These are phyloP conservation scores for Malus hybrid DNA, from an alignment of 331 rosid genomes.

Conservation along the genomic window DNA sequence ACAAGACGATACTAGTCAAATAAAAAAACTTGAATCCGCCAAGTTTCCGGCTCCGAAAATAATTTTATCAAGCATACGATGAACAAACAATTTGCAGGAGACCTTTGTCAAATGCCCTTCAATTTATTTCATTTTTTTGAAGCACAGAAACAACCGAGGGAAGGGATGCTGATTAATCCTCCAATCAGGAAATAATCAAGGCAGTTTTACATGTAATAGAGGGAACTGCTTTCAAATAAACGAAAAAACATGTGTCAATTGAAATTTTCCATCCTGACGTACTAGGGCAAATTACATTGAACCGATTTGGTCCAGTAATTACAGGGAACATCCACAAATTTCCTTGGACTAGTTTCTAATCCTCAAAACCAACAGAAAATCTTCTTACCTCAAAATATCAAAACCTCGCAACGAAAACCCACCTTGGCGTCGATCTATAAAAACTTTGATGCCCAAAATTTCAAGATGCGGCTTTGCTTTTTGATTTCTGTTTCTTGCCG, in stretches of 20 bases:
- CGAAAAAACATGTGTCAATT: neutral
- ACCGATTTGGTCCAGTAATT: neutral
- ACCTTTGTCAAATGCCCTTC: no score
- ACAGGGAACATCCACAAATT: neutral
- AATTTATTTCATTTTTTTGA: neutral
- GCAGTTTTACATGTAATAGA: no score
- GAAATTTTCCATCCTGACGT: neutral
- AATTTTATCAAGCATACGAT: neutral
- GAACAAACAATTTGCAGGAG: neutral
- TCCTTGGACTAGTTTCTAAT: slow-evolving; percentile 7
- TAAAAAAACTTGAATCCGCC: no score
- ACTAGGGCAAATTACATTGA: no score
- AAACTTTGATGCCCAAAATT: slow-evolving; percentile 28
- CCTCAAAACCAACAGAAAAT: slow-evolving; percentile 10
- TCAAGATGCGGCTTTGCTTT: slow-evolving; percentile 55
- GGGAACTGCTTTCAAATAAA: no score
- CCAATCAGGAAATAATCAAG: no score
- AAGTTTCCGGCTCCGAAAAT: neutral
- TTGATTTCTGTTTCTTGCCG: slow-evolving; percentile 71
- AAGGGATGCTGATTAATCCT: no score
- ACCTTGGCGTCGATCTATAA: slow-evolving; percentile 2
- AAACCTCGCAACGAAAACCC: slow-evolving; percentile 17
- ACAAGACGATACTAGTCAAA: no score
- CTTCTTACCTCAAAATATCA: slow-evolving; percentile 17
- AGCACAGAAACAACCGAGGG: no score